These are phyloP conservation scores for Coemansia sp. DNA, from an alignment of 192 early-diverging fungal genomes.

Conservation along the genomic window DNA sequence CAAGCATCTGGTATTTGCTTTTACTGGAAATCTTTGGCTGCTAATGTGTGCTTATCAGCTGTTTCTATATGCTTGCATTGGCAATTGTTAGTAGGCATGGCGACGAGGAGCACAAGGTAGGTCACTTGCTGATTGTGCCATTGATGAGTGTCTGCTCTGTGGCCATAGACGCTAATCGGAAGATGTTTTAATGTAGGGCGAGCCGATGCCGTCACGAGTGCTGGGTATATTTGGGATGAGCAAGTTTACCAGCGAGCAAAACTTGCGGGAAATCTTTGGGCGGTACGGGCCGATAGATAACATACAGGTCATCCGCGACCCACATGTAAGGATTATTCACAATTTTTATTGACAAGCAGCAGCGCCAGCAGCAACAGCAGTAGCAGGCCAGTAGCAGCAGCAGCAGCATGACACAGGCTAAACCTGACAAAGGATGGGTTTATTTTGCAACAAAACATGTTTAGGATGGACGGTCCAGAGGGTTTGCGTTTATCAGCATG, in stretches of 20 bases:
- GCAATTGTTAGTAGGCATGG: neutral
- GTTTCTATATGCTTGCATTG: neutral
- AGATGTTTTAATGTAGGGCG: constrained; percentile 9
- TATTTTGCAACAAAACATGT: neutral
- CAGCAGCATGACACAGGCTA: neutral
- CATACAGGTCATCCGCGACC: constrained; percentile 45
- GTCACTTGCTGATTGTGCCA: neutral
- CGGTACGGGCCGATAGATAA: constrained; percentile 33
- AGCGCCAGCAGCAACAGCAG: constrained; percentile 8
- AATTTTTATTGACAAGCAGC: constrained; percentile 1
- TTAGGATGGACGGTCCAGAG: constrained; percentile 47
- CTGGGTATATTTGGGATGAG: constrained; percentile 54
- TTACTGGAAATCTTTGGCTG: too few relatives aligned
- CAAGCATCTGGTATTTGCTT: too few relatives aligned
- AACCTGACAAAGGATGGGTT: neutral
- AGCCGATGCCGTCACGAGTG: constrained; percentile 31
- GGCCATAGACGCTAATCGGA: neutral
- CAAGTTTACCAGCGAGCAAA: constrained; percentile 46
- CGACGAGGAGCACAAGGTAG: constrained; percentile 23
- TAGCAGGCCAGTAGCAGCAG: neutral
- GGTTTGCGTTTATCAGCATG: constrained; percentile 49
- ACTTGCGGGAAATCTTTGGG: constrained; percentile 36
- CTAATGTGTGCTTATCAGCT: neutral
- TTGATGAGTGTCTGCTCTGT: neutral
- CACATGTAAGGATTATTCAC: constrained; percentile 32